These are phyloP conservation scores for Clonostachys rosea DNA, from an alignment of 2,329 filamentous ascomycete genomes.

Conservation along the genomic window DNA sequence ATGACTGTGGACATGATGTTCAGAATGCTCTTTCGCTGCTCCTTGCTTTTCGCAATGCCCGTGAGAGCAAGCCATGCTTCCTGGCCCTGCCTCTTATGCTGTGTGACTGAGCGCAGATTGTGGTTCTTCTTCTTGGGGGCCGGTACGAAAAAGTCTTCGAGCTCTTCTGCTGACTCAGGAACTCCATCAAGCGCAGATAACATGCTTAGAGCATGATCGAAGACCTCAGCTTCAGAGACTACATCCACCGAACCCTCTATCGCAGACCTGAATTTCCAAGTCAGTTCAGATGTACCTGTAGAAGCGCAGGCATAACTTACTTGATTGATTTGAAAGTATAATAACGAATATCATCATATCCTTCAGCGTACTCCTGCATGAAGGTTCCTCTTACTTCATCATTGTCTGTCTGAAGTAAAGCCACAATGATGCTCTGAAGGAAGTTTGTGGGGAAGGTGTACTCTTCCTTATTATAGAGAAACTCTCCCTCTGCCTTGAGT, in stretches of 20 bases:
- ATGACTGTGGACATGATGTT: constrained; percentile 72
- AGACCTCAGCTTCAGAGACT: constrained; percentile 25
- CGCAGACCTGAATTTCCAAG: not conserved
- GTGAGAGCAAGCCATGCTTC: constrained; percentile 83
- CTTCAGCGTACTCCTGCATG: constrained; percentile 70
- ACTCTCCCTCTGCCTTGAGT: constrained; percentile 72
- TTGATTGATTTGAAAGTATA: constrained; percentile 73
- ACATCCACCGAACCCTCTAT: not conserved
- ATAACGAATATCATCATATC: constrained; percentile 80
- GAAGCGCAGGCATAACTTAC: constrained; percentile 38
- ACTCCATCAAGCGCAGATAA: constrained; percentile 66
- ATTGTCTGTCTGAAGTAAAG: constrained; percentile 53
- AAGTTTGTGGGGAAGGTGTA: constrained; percentile 66
- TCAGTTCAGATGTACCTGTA: not conserved
- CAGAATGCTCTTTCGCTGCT: constrained; percentile 76
- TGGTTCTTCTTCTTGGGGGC: constrained; percentile 65
- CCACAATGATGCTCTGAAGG: constrained; percentile 59
- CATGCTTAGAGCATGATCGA: constrained; percentile 56
- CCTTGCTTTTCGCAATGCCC: constrained; percentile 58
- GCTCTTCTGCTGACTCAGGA: constrained; percentile 60
- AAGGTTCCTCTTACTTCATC: constrained; percentile 67
- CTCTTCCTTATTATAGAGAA: constrained; percentile 55
- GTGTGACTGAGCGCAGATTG: constrained; percentile 56
- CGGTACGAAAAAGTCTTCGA: constrained; percentile 64
- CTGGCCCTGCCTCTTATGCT: constrained; percentile 77